These are phyloP conservation scores for Delonix regia DNA, from an alignment of 306 rosid species.

Conservation along the genomic window DNA sequence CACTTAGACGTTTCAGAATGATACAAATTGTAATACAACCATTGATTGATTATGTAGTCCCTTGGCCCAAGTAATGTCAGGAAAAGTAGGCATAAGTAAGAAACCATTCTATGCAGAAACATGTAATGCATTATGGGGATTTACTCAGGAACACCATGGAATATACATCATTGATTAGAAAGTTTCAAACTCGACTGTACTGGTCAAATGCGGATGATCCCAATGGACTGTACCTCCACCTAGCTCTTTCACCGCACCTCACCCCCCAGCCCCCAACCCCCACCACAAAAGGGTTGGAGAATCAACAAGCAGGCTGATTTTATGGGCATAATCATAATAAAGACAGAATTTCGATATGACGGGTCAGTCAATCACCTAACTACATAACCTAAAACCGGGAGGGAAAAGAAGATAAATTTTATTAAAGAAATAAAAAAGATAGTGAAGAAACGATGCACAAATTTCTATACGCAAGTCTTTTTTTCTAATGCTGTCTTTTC, in stretches of 20 bases:
- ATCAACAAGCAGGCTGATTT: neutral
- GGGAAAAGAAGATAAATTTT: neutral
- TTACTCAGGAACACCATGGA: conserved; percentile 14
- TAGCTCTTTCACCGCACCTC: neutral
- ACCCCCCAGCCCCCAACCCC: neutral
- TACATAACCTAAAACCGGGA: conserved; percentile 4
- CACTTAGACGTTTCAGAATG: neutral
- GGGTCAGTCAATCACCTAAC: conserved; percentile 13
- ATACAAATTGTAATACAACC: neutral
- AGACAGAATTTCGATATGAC: neutral
- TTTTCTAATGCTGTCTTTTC: neutral
- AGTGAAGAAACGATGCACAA: neutral
- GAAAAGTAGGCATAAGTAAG: neutral
- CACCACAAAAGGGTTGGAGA: neutral
- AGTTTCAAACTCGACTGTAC: neutral
- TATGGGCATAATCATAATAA: neutral
- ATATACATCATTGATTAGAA: conserved; percentile 6
- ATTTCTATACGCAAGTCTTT: neutral
- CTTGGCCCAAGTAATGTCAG: conserved; percentile 2
- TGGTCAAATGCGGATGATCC: neutral
- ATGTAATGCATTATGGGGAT: neutral
- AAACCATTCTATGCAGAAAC: conserved; percentile 8
- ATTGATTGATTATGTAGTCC: neutral
- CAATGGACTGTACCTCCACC: conserved; percentile 10
- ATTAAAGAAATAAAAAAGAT: neutral